Conservation (phyloP, 2,329 filamentous ascomycete genomes). For the Fusarium sp. region DNA sequence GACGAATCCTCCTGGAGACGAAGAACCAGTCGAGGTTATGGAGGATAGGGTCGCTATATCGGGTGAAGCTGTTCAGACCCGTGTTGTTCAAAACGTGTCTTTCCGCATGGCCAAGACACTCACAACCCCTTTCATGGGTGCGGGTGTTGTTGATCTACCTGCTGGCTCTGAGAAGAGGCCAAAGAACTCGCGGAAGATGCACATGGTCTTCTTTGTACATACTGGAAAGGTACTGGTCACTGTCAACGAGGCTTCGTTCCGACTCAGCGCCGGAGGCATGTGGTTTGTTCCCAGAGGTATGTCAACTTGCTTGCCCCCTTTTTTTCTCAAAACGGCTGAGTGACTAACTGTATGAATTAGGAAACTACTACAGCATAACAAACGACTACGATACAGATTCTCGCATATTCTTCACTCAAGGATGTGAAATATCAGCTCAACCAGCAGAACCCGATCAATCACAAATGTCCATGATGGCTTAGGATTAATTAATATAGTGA, state of each 20-base stretch:
- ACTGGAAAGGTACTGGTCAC: slow-evolving; percentile 83
- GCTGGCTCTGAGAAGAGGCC: slow-evolving; percentile 83
- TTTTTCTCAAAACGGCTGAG: background rate
- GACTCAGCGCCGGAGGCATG: slow-evolving; percentile 85
- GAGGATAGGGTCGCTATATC: slow-evolving; percentile 67
- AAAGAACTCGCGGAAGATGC: slow-evolving; percentile 95
- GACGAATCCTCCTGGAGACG: slow-evolving; percentile 60
- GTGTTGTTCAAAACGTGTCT: slow-evolving; percentile 69
- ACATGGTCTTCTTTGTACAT: slow-evolving; percentile 95
- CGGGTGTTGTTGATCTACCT: slow-evolving; percentile 88
- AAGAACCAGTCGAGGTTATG: slow-evolving; percentile 63
- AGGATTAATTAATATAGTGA: background rate
- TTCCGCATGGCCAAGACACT: slow-evolving; percentile 93
- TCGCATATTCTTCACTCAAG: slow-evolving; percentile 92
- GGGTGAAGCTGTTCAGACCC: slow-evolving; percentile 64
- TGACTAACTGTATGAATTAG: slow-evolving; percentile 56
- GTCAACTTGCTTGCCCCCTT: slow-evolving; percentile 45
- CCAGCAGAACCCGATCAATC: slow-evolving; percentile 37
- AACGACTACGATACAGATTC: slow-evolving; percentile 80
- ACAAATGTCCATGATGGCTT: slow-evolving; percentile 36
- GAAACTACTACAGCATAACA: slow-evolving; percentile 91
- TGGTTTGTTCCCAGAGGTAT: slow-evolving; percentile 96
- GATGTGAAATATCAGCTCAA: slow-evolving; percentile 65
- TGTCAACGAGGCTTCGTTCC: slow-evolving; percentile 79
- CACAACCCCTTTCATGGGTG: slow-evolving; percentile 85